phyloP scores from a whole-genome alignment of 257 asterid genomes.

The Lycium ferocissimum region DNA sequence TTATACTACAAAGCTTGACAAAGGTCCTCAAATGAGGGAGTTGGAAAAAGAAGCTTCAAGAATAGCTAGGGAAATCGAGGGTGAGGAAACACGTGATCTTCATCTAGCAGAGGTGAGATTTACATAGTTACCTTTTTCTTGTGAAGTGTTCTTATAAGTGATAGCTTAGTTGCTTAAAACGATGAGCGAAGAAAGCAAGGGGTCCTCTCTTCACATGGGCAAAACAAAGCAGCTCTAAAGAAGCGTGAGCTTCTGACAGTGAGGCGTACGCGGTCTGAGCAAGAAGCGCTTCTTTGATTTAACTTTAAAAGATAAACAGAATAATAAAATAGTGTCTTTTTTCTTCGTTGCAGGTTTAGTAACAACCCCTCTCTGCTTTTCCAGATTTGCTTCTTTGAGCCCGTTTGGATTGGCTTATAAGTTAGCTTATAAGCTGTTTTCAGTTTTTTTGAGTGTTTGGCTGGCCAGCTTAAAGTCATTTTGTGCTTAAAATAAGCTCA shows the following conservation, averaged over 20 bases:
- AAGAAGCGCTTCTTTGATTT: neutral
- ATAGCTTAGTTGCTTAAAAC: neutral
- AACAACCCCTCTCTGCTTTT: neutral
- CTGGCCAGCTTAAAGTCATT: too few relatives aligned
- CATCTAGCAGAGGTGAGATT: conserved; percentile 91
- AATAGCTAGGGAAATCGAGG: conserved; percentile 93
- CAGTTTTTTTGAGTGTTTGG: too few relatives aligned
- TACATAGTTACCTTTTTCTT: neutral
- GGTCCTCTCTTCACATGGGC: neutral
- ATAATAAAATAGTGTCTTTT: neutral
- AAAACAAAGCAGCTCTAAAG: neutral
- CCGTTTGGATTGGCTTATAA: too few relatives aligned
- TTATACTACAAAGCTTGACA: conserved; percentile 93
- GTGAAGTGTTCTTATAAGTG: neutral
- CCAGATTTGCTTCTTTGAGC: neutral
- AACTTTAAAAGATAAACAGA: neutral
- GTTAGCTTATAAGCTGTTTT: too few relatives aligned
- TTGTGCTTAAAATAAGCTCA: too few relatives aligned
- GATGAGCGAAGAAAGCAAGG: neutral
- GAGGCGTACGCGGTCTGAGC: neutral
- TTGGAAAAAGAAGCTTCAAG: conserved; percentile 85
- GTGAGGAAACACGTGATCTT: conserved; percentile 87
- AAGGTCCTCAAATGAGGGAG: conserved; percentile 88
- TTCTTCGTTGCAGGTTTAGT: neutral
- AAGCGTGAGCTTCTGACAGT: neutral